Base-by-base conservation (phyloP, 176 grass and related monocot species). In the Avena sativa region DNA sequence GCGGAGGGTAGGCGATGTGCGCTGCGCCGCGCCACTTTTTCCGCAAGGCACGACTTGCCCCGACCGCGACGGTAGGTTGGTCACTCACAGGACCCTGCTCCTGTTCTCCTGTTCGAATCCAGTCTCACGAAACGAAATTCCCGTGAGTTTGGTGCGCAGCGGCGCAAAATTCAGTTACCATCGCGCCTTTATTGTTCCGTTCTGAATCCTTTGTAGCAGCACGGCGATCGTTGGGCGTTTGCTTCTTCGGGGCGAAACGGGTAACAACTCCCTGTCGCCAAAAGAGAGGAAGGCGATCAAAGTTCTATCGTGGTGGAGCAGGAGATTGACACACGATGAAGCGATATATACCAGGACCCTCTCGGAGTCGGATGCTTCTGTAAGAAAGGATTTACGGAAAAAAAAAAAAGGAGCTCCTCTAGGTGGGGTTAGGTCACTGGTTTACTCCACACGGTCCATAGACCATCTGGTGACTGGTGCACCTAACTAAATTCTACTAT, bases 401-500 rank as follows among this genome's bases (percentile, higher is more conserved):
- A 32, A 32, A 3, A 32, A 32, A 32, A 48, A 66, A 32, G 63
- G 28, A 30, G 63, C 26, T 15, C 14, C 14, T 67, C 83, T 84
- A 60, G 66, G 74, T 84, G 49, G 20, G 73, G 17, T 15, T 67
- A 49, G 76, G 53, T 16, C 34, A 11, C 53, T 57, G 55, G 55
- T 57, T 57, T 57, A 57, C 55, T 19, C 5, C 34, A 19, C 21
- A 19, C 9, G 4, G 1, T 8, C 1, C 2, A 67, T 2, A 16
- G 59, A 53, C 44, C 75, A 59, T 80, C 64, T 69, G 89, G 85
- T 84, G 85, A 74, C 64, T 69, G 89, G 85, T 84, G 85, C 10
- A 84, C 89, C 74, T 56, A 77, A 84, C 89, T 28, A 65, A 91
- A 87, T 67, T 59, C 23, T 40, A 74, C 21, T 40, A 74, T 91